Evolutionary conservation across 495 filamentous ascomycete species (phyloP).

Genomic region (Aspergillus olivimuriae): DNA sequence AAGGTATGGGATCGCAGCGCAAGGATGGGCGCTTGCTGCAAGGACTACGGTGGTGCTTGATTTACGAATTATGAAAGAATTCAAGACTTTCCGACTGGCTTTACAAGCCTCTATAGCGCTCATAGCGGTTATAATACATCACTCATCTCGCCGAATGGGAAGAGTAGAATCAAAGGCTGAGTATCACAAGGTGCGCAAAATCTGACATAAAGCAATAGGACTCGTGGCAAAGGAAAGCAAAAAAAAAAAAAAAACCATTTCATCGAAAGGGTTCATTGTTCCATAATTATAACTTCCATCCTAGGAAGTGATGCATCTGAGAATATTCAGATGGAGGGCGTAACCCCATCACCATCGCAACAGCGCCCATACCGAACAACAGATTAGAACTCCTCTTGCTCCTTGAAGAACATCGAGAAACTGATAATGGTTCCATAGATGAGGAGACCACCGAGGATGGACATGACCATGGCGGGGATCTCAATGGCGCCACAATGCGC

Average conservation of each 20-base stretch:
- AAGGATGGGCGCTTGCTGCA: too few species aligned
- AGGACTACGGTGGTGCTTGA: too few species aligned
- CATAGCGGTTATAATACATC: slow-evolving; percentile 17
- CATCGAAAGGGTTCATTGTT: slow-evolving; percentile 5
- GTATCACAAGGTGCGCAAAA: slow-evolving; percentile 1
- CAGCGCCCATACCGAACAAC: not conserved
- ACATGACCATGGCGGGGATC: slow-evolving; percentile 90
- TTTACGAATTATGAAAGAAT: not conserved
- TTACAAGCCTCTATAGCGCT: slow-evolving; percentile 10
- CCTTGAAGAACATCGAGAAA: slow-evolving; percentile 97
- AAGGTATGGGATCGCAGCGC: too few species aligned
- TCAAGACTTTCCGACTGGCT: not conserved
- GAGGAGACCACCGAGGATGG: slow-evolving; percentile 80
- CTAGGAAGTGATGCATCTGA: too few species aligned
- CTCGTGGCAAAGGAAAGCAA: too few species aligned
- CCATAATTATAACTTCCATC: slow-evolving; percentile 2
- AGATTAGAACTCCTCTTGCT: slow-evolving; percentile 79
- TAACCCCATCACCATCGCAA: too few species aligned
- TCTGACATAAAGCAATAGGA: too few species aligned
- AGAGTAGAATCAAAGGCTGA: slow-evolving; percentile 5
- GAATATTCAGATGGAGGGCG: too few species aligned
- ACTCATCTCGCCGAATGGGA: slow-evolving; percentile 11
- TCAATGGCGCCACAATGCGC: slow-evolving; percentile 78
- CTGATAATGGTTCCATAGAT: slow-evolving; percentile 98
- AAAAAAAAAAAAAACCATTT: slow-evolving; percentile 9